These are phyloP conservation scores for Penicillium sp. DNA, from an alignment of 2,329 filamentous ascomycete species.

Conservation along the genomic window DNA sequence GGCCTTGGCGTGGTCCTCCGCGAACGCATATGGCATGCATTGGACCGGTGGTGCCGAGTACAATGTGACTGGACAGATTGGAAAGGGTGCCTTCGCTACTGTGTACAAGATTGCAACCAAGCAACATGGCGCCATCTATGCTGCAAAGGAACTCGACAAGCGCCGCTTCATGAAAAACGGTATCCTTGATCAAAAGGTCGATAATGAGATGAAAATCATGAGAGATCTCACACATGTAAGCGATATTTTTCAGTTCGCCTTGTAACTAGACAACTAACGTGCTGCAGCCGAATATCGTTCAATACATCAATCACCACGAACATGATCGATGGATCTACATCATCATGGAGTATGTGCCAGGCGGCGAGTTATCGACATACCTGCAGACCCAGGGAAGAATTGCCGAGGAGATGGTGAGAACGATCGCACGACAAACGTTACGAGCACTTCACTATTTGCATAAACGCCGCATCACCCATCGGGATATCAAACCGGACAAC, in stretches of 20 bases:
- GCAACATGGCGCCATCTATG: slow-evolving; percentile 77
- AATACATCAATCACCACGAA: slow-evolving; percentile 86
- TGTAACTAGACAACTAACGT: slow-evolving; percentile 11
- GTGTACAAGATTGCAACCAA: slow-evolving; percentile 89
- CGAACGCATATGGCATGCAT: slow-evolving; percentile 63
- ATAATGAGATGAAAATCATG: slow-evolving; percentile 98
- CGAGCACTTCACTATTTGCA: slow-evolving; percentile 85
- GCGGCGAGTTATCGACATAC: slow-evolving; percentile 78
- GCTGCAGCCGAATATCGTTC: slow-evolving; percentile 76
- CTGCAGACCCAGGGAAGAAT: slow-evolving; percentile 64
- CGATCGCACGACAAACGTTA: slow-evolving; percentile 68
- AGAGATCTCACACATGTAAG: slow-evolving; percentile 76
- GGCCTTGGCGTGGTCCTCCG: slow-evolving; percentile 36
- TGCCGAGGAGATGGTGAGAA: slow-evolving; percentile 66
- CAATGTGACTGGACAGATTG: slow-evolving; percentile 77
- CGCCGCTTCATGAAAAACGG: slow-evolving; percentile 91
- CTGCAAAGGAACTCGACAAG: slow-evolving; percentile 94
- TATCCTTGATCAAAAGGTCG: slow-evolving; percentile 82
- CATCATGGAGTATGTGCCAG: slow-evolving; percentile 90
- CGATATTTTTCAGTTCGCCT: not conserved
- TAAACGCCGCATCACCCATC: slow-evolving; percentile 83
- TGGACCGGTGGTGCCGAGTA: slow-evolving; percentile 82
- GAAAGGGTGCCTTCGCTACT: slow-evolving; percentile 91
- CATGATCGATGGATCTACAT: slow-evolving; percentile 82
- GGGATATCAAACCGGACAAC: slow-evolving; percentile 99